Evolutionary conservation across 257 asterid genomes (phyloP), one percentile per base, ranked within the genome.

Genomic region (Plantago ovata): DNA sequence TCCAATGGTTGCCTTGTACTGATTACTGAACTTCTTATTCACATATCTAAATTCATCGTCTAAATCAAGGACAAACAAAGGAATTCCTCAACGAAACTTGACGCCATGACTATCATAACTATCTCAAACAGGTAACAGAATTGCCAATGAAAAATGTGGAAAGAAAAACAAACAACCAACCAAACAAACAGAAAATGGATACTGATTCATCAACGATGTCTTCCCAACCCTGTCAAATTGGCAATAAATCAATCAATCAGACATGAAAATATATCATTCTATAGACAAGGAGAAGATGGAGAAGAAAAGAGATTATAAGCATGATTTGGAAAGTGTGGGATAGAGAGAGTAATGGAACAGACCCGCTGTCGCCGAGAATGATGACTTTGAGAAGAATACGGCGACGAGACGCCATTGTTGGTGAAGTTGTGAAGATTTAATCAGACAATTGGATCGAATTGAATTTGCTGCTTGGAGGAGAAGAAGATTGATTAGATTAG

Each of bases 361-460:
- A 77, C 83, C 83, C 80, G 77, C 80, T 73, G 68, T 77, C 80
- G 67, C 83, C 80, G 75, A 77, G 80, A 55, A 77, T 73, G 61
- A 73, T 73, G 62, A 73, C 77, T 58, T 73, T 77, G 71, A 73
- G 80, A 51, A 77, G 73, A 52, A 71, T 71, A 55, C 77, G 75
- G 49, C 80, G 68, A 51, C 77, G 72, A 56, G 83, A 77, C 58
- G 83, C 75, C 80, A 77, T 77, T 65, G 68, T 39, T 41, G 36
- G 36, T 28, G 36, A 28, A 28, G 0, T 28, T 28, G 2, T 3
- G 36, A 28, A 28, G 36, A 4, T 28, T 28, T n/a, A n/a, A n/a
- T n/a, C n/a, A n/a, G n/a, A n/a, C n/a, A n/a, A n/a, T n/a, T n/a
- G n/a, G n/a, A n/a, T n/a, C n/a, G n/a, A n/a, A n/a, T n/a, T n/a